Conservation (phyloP, 768 basidiomycete species). For the Multifurca ochricompacta region DNA sequence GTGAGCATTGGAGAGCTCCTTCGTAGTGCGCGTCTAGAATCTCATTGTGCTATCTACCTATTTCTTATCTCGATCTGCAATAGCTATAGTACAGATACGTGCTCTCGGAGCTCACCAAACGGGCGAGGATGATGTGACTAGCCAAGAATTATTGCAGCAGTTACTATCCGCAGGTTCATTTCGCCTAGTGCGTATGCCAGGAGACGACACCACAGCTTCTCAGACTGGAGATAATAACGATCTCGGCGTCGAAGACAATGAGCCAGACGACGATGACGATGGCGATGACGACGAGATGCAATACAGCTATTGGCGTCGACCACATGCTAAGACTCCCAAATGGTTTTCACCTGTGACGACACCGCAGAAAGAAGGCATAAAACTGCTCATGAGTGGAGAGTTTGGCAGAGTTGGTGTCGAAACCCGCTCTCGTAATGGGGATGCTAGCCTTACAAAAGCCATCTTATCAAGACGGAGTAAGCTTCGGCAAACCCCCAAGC, state of each 20-base stretch:
- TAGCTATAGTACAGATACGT: constrained; percentile 4
- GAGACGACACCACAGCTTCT: background rate
- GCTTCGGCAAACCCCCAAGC: constrained; percentile 31
- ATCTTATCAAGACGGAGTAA: constrained; percentile 34
- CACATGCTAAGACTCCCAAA: constrained; percentile 23
- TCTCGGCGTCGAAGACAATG: background rate
- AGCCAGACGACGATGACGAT: constrained; percentile 29
- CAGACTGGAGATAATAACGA: background rate
- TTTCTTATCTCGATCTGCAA: background rate
- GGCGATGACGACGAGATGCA: constrained; percentile 28
- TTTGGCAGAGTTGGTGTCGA: constrained; percentile 63
- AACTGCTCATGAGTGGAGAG: constrained; percentile 66
- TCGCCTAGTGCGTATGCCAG: constrained; percentile 2
- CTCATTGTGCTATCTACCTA: background rate
- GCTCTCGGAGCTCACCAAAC: background rate
- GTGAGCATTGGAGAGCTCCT: constrained; percentile 5
- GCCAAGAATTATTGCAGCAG: background rate
- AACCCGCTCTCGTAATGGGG: constrained; percentile 34
- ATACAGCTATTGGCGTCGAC: constrained; percentile 18
- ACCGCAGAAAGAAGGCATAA: constrained; percentile 55
- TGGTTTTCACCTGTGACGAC: constrained; percentile 40
- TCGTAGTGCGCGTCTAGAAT: constrained; percentile 3
- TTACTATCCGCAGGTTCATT: constrained; percentile 3
- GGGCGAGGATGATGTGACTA: background rate
- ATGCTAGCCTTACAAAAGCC: constrained; percentile 41